Base-by-base conservation (phyloP, 768 basidiomycete species). In the Mycena haematopus region DNA sequence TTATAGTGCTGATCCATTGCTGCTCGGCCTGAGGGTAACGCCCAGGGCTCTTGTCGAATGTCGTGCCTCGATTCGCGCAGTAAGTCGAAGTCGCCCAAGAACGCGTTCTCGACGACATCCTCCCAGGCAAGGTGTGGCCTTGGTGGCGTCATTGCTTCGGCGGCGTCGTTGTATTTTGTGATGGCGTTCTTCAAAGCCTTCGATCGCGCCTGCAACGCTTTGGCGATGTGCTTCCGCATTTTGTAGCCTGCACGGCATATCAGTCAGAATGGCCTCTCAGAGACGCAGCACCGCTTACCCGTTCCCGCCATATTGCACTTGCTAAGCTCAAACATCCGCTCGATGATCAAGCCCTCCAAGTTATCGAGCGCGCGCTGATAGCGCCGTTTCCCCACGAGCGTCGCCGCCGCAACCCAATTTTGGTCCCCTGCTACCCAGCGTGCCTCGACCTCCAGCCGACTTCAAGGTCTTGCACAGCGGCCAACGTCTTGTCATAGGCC, bases 241-340 rank as follows among this genome's bases (percentile, higher is more conserved):
- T 50, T 50, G 21, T 21, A 52, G 27, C 49, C 56, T 49, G 9
- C n/a, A n/a, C 25, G 17, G 38, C 17, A 4, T 24, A 25, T 29
- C 19, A 46, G 31, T 15, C 6, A n/a, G n/a, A n/a, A 9, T 42
- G 3, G 40, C 19, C 40, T 15, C 8, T 38, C 36, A 14, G 9
- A 42, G 4, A 42, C 9, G 3, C 14, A 15, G 19, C 4, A 4
- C 6, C 13, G 62, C 61, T 21, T 22, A 68, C 65, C 67, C 2
- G 67, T 68, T 21, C 56, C 50, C 10, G 67, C 55, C 54, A 58
- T 58, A 46, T 68, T 66, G 21, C 63, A 38, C 38, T 63, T 63
- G 7, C 52, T 40, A 7, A 68, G 54, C 62, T 68, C 67, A 42
- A 66, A 62, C 46, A 68, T 38, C 17, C 40, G 40, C 40, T 9